Conservation (phyloP, 148 eudicot genomes). For the Vaccinium darrowii region DNA sequence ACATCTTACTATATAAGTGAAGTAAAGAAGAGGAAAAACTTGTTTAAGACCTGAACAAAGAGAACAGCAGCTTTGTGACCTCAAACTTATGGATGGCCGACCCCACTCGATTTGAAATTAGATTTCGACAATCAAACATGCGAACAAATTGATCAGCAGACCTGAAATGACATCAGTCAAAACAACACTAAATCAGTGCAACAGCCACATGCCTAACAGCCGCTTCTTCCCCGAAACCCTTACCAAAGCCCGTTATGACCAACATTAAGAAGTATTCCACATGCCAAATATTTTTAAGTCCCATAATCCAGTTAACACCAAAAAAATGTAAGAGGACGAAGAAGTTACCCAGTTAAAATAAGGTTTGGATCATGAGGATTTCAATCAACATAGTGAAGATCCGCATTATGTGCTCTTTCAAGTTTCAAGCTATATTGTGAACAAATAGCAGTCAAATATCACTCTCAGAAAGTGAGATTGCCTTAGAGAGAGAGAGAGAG, state of each 20-base stretch:
- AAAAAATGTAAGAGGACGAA: slow-evolving; percentile 10
- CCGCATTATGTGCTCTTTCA: slow-evolving; percentile 92
- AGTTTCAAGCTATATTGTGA: slow-evolving; percentile 31
- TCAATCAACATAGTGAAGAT: slow-evolving; percentile 99
- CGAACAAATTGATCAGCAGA: slow-evolving; percentile 83
- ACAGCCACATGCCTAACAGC: neutral
- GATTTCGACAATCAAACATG: slow-evolving; percentile 82
- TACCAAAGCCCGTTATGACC: neutral
- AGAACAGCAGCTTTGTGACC: slow-evolving; percentile 92
- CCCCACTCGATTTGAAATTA: slow-evolving; percentile 62
- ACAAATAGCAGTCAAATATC: slow-evolving; percentile 8
- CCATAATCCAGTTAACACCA: neutral
- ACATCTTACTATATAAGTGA: neutral
- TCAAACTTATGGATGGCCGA: slow-evolving; percentile 80
- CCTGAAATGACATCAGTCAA: slow-evolving; percentile 39
- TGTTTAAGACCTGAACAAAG: slow-evolving; percentile 72
- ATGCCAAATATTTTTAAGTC: neutral
- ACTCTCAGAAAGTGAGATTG: neutral
- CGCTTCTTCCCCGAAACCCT: neutral
- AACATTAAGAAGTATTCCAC: too few species aligned
- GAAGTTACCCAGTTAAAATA: slow-evolving; percentile 82
- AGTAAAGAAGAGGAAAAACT: neutral
- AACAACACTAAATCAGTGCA: neutral
- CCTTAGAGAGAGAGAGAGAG: neutral
- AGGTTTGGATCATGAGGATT: slow-evolving; percentile 81